Evolutionary conservation across 345 rosid species (phyloP).

Genomic region (Dipteronia sinensis): DNA sequence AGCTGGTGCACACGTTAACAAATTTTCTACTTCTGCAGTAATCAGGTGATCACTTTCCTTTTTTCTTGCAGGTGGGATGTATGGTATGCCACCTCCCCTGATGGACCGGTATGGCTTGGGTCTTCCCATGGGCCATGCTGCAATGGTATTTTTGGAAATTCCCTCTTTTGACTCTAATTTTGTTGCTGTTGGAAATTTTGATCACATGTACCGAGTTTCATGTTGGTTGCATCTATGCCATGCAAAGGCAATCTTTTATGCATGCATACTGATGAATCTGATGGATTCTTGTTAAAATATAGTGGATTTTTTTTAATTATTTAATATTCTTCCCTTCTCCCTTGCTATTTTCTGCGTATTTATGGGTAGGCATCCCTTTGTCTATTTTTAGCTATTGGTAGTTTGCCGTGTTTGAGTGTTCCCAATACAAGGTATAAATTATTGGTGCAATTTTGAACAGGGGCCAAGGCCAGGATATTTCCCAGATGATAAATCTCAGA

Average conservation of each 20-base stretch:
- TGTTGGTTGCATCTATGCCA: background rate
- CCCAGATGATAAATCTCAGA: conserved; percentile 77
- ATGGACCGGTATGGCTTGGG: conserved; percentile 90
- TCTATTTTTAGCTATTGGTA: background rate
- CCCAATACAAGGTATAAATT: conserved; percentile 5
- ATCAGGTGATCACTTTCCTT: conserved; percentile 5
- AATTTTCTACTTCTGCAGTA: background rate
- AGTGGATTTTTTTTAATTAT: background rate
- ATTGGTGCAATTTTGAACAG: conserved; percentile 37
- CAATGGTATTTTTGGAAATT: conserved; percentile 63
- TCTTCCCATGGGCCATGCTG: conserved; percentile 79
- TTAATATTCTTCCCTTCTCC: background rate
- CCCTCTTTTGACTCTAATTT: conserved; percentile 15
- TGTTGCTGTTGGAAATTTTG: conserved; percentile 13
- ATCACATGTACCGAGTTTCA: background rate
- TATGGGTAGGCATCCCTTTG: background rate
- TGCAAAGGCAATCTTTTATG: background rate
- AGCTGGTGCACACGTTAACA: background rate
- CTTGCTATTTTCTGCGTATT: background rate
- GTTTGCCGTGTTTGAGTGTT: background rate
- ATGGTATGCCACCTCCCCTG: conserved; percentile 75
- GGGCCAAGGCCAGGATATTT: conserved; percentile 85
- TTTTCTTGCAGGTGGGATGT: conserved; percentile 65
- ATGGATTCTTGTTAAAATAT: background rate
- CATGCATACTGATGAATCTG: background rate